Percentiles rank a stretch among this genome's conserved stretches.
Conservation (phyloP, 2,329 filamentous ascomycete genomes). For the Thielaviopsis populi region DNA sequence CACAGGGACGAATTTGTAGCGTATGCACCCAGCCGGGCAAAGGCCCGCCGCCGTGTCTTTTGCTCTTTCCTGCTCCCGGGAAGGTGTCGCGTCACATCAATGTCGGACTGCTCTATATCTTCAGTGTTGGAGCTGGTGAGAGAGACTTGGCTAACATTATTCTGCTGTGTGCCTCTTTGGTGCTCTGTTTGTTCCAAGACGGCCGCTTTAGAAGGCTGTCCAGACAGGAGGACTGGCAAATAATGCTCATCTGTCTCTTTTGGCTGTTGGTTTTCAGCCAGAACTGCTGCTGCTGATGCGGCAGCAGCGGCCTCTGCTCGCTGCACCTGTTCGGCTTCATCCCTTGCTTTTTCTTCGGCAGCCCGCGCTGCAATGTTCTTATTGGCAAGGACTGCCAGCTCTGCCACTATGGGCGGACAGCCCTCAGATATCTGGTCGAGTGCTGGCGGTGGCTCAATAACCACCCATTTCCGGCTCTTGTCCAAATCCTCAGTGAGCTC, state of each 20-base stretch:
- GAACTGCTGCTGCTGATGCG: neutral
- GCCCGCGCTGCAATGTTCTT: conserved; percentile 4
- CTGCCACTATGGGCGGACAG: conserved; percentile 8
- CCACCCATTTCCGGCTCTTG: conserved; percentile 2
- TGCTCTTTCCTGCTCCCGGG: neutral
- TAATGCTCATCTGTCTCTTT: conserved; percentile 25
- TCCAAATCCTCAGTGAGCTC: conserved; percentile 6
- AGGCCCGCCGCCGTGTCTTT: conserved; percentile 2
- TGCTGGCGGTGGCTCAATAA: neutral
- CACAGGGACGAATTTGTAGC: neutral
- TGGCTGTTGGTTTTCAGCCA: conserved; percentile 17
- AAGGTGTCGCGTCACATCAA: neutral
- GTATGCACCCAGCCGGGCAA: neutral
- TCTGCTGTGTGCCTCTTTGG: neutral
- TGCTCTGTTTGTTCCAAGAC: neutral
- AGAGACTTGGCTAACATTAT: neutral
- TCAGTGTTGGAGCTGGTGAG: neutral
- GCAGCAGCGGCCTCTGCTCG: conserved; percentile 20
- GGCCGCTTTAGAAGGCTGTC: neutral
- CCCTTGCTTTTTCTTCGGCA: conserved; percentile 1
- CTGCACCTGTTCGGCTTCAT: conserved; percentile 20
- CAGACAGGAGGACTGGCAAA: conserved; percentile 24
- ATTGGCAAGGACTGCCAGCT: conserved; percentile 9
- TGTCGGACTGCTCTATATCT: neutral
- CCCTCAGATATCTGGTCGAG: conserved; percentile 1